Evolutionary conservation across 139 green algal genomes (phyloP).

Genomic region (Micractinium conductrix): DNA sequence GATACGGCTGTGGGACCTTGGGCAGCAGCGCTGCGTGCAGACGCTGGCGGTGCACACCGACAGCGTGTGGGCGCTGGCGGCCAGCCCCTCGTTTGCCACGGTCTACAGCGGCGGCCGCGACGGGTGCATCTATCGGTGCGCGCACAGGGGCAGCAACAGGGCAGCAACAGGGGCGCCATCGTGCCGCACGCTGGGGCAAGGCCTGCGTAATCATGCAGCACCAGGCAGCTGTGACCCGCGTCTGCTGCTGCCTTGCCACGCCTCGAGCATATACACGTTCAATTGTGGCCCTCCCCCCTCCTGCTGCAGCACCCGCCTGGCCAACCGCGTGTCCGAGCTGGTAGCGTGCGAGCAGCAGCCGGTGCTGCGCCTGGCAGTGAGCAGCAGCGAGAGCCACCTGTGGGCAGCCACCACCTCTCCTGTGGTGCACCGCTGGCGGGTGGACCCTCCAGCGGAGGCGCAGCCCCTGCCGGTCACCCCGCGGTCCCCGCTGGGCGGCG

Average conservation of each 20-base stretch:
- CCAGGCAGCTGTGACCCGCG: no score
- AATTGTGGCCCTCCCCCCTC: no score
- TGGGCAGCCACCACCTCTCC: constrained; percentile 71
- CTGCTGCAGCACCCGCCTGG: constrained; percentile 73
- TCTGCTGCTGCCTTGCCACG: no score
- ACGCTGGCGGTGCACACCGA: constrained; percentile 84
- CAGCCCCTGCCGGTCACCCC: not conserved
- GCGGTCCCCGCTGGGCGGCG: not conserved
- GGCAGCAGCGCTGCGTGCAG: constrained; percentile 82
- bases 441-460: not conserved
- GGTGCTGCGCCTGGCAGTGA: constrained; percentile 64
- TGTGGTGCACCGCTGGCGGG: constrained; percentile 39
- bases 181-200: no score
- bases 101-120: constrained; percentile 88
- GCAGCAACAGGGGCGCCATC: not conserved
- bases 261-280: no score
- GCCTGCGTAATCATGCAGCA: no score
- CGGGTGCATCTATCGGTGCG: constrained; percentile 65
- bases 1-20: constrained; percentile 91
- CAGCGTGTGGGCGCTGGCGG: constrained; percentile 85
- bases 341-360: constrained; percentile 70
- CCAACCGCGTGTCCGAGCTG: constrained; percentile 72
- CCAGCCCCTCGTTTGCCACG: constrained; percentile 33
- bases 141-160: constrained; percentile 14
- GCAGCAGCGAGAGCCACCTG: constrained; percentile 24